A percentile compares a stretch with the other conserved stretches of the same genome.
Conservation (phyloP, 805 yeast species). For the Allodekkera sacchari region DNA sequence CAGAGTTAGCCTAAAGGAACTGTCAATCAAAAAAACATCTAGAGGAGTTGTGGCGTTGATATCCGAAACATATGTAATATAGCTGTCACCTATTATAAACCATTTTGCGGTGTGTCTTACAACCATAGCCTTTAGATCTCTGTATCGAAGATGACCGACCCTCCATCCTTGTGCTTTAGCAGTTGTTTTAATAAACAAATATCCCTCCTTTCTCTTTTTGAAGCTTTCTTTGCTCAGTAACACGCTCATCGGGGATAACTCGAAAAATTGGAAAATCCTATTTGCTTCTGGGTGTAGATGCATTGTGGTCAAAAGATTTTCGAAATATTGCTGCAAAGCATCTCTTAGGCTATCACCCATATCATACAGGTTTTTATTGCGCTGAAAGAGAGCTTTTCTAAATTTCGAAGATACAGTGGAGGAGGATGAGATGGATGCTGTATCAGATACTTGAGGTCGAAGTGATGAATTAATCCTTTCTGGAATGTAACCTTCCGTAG, state of each 20-base stretch:
- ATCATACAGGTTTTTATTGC: too few species aligned
- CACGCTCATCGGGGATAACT: constrained; percentile 81
- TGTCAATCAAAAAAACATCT: constrained; percentile 88
- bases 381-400: too few species aligned
- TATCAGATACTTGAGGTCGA: too few species aligned
- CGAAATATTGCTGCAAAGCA: constrained; percentile 60
- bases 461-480: too few species aligned
- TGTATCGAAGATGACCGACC: constrained; percentile 76
- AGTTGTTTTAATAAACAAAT: constrained; percentile 66
- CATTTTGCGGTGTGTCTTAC: constrained; percentile 87
- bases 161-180: constrained; percentile 94
- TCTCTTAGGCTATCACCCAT: constrained; percentile 18
- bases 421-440: too few species aligned
- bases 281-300: constrained; percentile 76
- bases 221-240: constrained; percentile 75
- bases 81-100: constrained; percentile 81
- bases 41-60: constrained; percentile 79
- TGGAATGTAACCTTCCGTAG: too few species aligned
- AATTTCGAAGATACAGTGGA: too few species aligned
- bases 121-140: constrained; percentile 80
- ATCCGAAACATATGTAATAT: constrained; percentile 77
- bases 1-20: constrained; percentile 50
- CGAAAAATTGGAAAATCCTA: constrained; percentile 77
- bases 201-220: constrained; percentile 85
- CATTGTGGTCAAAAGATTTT: constrained; percentile 47